Evolutionary conservation across 2,329 filamentous ascomycete genomes (phyloP).

Genomic region (Paramyrothecium roridum): DNA sequence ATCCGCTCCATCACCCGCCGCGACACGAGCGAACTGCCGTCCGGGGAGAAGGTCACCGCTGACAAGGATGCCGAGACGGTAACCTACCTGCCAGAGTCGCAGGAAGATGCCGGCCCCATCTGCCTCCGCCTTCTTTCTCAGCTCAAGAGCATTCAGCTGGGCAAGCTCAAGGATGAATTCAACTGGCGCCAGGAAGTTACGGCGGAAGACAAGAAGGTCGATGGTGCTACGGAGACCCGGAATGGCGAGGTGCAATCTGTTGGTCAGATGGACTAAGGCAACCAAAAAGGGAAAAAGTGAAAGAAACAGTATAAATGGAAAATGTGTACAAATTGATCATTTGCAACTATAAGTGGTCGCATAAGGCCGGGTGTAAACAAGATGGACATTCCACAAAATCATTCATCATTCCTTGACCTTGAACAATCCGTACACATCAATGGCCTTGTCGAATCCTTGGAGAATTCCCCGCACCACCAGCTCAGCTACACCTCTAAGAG

Average conservation of each 20-base stretch:
- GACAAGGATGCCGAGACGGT: slow-evolving; percentile 43
- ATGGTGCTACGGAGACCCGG: slow-evolving; percentile 13
- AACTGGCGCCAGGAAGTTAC: slow-evolving; percentile 61
- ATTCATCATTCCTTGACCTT: too few relatives aligned
- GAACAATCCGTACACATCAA: slow-evolving; percentile 24
- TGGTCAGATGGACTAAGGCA: slow-evolving; percentile 28
- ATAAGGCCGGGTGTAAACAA: neutral
- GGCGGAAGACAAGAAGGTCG: slow-evolving; percentile 41
- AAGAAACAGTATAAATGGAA: neutral
- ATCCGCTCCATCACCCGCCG: slow-evolving; percentile 85
- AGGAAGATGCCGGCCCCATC: slow-evolving; percentile 69
- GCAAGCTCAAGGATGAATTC: slow-evolving; percentile 73
- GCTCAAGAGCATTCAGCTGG: slow-evolving; percentile 82
- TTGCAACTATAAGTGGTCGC: too few relatives aligned
- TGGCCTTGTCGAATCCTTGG: slow-evolving; percentile 32
- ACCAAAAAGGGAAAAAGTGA: neutral
- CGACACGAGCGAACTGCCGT: slow-evolving; percentile 22
- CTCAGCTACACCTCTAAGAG: slow-evolving; percentile 27
- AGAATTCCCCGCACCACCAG: slow-evolving; percentile 33
- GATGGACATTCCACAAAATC: neutral
- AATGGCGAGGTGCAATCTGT: slow-evolving; percentile 23
- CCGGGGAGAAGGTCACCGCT: slow-evolving; percentile 35
- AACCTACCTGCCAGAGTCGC: slow-evolving; percentile 50
- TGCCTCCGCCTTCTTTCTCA: slow-evolving; percentile 70
- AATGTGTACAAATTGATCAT: too few relatives aligned